phyloP scores from a whole-genome alignment of 352 stramenopile species.

The Plasmopara muralis region DNA sequence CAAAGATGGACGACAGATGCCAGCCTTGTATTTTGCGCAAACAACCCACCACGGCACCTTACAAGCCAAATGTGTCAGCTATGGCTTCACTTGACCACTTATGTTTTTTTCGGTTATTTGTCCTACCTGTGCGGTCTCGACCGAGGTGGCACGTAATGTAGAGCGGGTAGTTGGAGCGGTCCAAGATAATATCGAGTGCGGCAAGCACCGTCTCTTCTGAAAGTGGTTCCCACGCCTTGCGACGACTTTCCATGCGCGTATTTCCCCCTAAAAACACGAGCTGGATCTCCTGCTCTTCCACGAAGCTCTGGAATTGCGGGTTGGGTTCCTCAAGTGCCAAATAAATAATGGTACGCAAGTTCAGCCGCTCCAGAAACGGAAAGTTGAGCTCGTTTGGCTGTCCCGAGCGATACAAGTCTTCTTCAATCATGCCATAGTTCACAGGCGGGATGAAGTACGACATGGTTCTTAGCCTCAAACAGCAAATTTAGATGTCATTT shows the following conservation, averaged over 20 bases:
- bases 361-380: constrained; percentile 87
- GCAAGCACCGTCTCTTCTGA: constrained; percentile 88
- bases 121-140: constrained; percentile 79
- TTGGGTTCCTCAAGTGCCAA: constrained; percentile 86
- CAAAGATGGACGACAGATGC: constrained; percentile 90
- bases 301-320: constrained; percentile 84
- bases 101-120: neutral
- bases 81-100: neutral
- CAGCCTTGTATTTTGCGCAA: constrained; percentile 90
- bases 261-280: constrained; percentile 83
- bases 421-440: constrained; percentile 91
- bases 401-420: constrained; percentile 87
- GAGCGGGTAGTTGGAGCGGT: constrained; percentile 86
- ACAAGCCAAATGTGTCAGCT: constrained; percentile 3
- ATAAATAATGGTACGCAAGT: constrained; percentile 89
- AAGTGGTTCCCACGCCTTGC: constrained; percentile 82
- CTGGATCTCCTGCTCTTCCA: constrained; percentile 88
- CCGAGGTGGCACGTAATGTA: constrained; percentile 89
- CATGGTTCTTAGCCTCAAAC: constrained; percentile 30
- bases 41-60: constrained; percentile 83
- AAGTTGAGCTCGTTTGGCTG: constrained; percentile 91
- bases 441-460: constrained; percentile 90
- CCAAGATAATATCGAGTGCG: constrained; percentile 84
- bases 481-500: neutral
- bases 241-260: constrained; percentile 82